These are phyloP conservation scores for Melaleuca alternifolia DNA, from an alignment of 345 rosid genomes.

Conservation along the genomic window DNA sequence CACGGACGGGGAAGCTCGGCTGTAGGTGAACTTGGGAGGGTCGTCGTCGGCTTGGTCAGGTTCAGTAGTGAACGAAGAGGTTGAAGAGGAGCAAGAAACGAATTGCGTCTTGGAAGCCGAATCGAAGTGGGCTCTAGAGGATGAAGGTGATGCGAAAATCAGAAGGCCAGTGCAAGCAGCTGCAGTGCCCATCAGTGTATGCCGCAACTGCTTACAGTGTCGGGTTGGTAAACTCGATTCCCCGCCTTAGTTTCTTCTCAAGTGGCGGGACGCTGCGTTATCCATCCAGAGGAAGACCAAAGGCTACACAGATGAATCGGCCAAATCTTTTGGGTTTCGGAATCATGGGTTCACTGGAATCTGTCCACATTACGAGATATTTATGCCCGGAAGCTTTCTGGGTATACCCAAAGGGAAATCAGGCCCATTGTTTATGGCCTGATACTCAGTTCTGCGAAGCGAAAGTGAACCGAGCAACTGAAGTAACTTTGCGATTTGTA, in stretches of 20 bases:
- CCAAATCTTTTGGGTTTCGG: neutral
- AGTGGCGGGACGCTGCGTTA: neutral
- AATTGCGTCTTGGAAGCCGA: neutral
- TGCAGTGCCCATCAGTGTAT: neutral
- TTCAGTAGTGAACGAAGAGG: neutral
- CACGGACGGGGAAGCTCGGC: constrained; percentile 78
- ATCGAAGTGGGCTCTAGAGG: neutral
- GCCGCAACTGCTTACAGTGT: neutral
- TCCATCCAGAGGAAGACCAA: neutral
- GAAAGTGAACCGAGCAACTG: neutral
- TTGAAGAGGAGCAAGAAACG: neutral
- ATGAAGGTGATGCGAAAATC: neutral
- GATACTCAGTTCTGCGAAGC: neutral
- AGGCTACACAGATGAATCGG: neutral
- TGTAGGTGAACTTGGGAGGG: constrained; percentile 40
- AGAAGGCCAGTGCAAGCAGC: neutral
- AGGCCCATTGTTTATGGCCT: neutral
- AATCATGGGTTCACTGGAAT: neutral
- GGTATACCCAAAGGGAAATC: neutral
- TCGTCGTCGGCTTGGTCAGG: neutral
- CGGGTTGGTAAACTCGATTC: neutral
- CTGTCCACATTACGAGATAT: neutral
- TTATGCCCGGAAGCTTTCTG: neutral
- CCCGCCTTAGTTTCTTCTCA: neutral
- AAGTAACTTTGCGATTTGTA: neutral